Percentiles rank a stretch among this genome's conserved stretches.
Evolutionary conservation across 805 yeast species (phyloP).

Genomic region (Candida nanaspora): DNA sequence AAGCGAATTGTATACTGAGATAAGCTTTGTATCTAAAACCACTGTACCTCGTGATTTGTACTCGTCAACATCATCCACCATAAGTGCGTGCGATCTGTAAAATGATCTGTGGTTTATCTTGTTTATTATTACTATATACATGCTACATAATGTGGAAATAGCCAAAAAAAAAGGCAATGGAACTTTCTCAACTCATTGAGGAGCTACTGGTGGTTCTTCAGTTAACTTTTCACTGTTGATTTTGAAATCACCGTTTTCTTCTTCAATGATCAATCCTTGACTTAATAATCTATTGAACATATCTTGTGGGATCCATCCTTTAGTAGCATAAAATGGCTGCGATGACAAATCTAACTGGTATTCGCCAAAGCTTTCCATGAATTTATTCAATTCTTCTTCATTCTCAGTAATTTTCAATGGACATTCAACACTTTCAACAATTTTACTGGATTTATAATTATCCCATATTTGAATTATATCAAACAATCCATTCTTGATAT

Average conservation of each 20-base stretch:
- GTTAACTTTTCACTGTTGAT: constrained; percentile 20
- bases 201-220: too few species aligned
- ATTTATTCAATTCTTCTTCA: constrained; percentile 51
- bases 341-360: constrained; percentile 64
- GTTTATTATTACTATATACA: too few species aligned
- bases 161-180: too few species aligned
- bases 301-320: constrained; percentile 95
- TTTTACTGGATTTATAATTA: constrained; percentile 48
- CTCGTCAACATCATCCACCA: too few species aligned
- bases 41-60: too few species aligned
- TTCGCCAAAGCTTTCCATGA: constrained; percentile 49
- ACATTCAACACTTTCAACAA: constrained; percentile 42
- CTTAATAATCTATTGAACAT: constrained; percentile 68
- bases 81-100: too few species aligned
- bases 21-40: too few species aligned
- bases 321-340: constrained; percentile 81
- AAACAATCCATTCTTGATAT: constrained; percentile 58
- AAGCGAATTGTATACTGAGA: too few species aligned
- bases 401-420: constrained; percentile 59
- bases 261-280: constrained; percentile 59
- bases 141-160: too few species aligned
- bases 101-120: too few species aligned
- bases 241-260: constrained; percentile 47
- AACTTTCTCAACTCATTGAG: too few species aligned
- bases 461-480: constrained; percentile 68